Conservation (phyloP, 352 stramenopile species). For the Pythium aquatile region DNA sequence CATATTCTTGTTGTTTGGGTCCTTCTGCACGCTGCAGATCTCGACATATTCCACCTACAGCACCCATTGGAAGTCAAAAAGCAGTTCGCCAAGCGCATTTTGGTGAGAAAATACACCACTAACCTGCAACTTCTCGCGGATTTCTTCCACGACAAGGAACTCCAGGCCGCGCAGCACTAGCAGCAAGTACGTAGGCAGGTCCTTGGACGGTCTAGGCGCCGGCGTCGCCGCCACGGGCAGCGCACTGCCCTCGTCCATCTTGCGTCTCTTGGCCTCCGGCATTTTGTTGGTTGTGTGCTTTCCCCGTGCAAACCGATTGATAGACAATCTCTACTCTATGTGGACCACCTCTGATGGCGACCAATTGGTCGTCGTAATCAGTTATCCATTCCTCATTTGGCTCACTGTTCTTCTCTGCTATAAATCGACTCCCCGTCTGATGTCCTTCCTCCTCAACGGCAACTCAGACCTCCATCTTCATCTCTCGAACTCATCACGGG, state of each 20-base stretch:
- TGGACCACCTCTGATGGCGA: conserved; percentile 11
- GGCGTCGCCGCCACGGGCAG: not conserved
- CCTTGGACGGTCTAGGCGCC: not conserved
- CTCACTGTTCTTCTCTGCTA: not conserved
- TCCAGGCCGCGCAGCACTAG: conserved; percentile 78
- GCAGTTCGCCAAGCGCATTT: not conserved
- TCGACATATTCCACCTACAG: conserved; percentile 56
- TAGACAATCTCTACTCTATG: not conserved
- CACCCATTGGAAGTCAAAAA: not conserved
- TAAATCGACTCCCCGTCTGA: conserved; percentile 3
- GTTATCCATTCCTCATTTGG: conserved; percentile 5
- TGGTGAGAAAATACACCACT: not conserved
- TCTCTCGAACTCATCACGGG: no score
- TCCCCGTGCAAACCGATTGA: conserved; percentile 17
- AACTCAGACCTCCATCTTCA: conserved; percentile 13
- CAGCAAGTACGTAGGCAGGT: conserved; percentile 57
- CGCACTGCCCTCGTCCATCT: conserved; percentile 5
- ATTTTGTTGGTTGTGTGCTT: conserved; percentile 11
- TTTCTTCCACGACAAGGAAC: conserved; percentile 64
- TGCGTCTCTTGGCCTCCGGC: conserved; percentile 12
- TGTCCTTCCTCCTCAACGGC: not conserved
- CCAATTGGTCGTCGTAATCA: not conserved
- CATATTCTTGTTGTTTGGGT: conserved; percentile 47
- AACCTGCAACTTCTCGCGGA: conserved; percentile 63
- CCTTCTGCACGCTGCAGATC: conserved; percentile 64